A percentile compares a stretch with the other conserved stretches of the same genome.
phyloP scores from a whole-genome alignment of 169 alveolate genomes.

The Plasmodium vinckei region DNA sequence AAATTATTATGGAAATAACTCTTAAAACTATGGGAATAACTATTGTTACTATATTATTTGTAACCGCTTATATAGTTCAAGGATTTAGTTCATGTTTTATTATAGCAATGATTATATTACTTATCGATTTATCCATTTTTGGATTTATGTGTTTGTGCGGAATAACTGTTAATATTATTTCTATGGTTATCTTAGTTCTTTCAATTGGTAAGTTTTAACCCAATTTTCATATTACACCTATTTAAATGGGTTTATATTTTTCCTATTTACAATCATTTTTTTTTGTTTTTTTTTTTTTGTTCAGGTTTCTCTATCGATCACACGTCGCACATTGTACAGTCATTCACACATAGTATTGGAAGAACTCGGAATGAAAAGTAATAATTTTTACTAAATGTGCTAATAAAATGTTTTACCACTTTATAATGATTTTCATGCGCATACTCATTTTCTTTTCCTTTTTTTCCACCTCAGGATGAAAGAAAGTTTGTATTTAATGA shows the following conservation, averaged over 20 bases:
- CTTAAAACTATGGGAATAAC: constrained; percentile 54
- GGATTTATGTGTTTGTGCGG: constrained; percentile 89
- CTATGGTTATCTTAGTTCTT: constrained; percentile 88
- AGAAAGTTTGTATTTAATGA: constrained; percentile 87
- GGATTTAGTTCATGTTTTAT: constrained; percentile 81
- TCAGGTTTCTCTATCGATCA: constrained; percentile 87
- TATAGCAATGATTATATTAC: constrained; percentile 80
- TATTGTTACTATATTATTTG: constrained; percentile 65
- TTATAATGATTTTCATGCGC: too few species aligned
- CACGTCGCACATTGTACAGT: constrained; percentile 88
- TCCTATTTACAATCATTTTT: not conserved
- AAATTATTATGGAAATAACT: constrained; percentile 46
- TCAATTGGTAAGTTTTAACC: constrained; percentile 82
- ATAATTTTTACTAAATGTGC: not conserved
- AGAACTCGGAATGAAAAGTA: constrained; percentile 80
- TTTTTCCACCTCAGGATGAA: constrained; percentile 76
- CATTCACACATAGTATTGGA: constrained; percentile 88
- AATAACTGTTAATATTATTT: constrained; percentile 86
- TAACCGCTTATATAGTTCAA: constrained; percentile 82
- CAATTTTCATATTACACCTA: not conserved
- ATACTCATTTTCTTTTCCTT: not conserved
- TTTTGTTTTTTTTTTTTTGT: not conserved
- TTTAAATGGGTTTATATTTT: not conserved
- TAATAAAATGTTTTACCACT: not conserved
- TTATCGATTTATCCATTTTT: constrained; percentile 85